A percentile compares a stretch with the other conserved stretches of the same genome.
Evolutionary conservation across 1,284 basidiomycete genomes (phyloP).

Genomic region (Tranzscheliella williamsii): DNA sequence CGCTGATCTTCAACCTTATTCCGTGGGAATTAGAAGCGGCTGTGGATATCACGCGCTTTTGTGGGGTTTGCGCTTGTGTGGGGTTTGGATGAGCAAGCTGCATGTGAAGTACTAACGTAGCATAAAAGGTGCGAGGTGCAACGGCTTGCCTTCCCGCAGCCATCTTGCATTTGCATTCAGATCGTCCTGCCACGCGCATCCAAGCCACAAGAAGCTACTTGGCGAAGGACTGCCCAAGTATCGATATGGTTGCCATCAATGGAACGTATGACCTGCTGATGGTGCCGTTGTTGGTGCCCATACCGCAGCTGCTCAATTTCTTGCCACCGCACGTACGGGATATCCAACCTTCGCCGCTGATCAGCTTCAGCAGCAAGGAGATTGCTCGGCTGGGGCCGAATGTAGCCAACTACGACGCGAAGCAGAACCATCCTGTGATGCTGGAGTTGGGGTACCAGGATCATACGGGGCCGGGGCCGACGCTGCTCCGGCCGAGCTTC

Average conservation of each 20-base stretch:
- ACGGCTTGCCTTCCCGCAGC: no score
- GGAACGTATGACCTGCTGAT: conserved; percentile 43
- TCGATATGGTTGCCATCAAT: conserved; percentile 38
- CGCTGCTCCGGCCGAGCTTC: conserved; percentile 28
- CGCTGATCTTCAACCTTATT: no score
- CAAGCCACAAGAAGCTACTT: no score
- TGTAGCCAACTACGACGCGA: conserved; percentile 11
- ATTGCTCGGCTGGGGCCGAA: conserved; percentile 16
- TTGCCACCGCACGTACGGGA: conserved; percentile 28
- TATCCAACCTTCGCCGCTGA: conserved; percentile 28
- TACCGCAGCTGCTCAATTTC: conserved; percentile 27
- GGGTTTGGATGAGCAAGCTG: no score
- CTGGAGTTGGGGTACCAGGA: conserved; percentile 38
- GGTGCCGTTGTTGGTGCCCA: conserved; percentile 28
- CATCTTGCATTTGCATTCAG: no score
- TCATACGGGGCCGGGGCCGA: conserved; percentile 30
- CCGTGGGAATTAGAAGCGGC: no score
- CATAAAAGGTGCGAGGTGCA: no score
- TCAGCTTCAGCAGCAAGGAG: conserved; percentile 23
- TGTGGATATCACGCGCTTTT: no score
- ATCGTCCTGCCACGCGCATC: no score
- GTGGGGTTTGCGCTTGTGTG: no score
- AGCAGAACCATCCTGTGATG: conserved; percentile 27
- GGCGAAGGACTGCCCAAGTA: no score
- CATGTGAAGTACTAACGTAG: no score